Conservation (phyloP, 1,284 basidiomycete species). For the Somion occarium region DNA sequence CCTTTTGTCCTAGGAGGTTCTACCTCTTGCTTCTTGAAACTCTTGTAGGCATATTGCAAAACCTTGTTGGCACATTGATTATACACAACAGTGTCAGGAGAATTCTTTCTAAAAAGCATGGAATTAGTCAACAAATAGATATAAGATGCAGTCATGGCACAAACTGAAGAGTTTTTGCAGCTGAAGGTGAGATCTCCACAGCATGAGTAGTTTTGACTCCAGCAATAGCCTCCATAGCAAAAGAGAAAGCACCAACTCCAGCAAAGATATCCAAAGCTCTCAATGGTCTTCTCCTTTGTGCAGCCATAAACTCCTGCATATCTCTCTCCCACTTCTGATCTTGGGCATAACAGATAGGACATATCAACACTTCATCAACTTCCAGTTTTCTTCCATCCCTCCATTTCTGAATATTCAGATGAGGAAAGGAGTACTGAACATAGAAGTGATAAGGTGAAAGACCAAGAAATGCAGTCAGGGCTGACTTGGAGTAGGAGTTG, state of each 20-base stretch:
- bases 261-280: slow-evolving; percentile 59
- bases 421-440: slow-evolving; percentile 42
- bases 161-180: slow-evolving; percentile 58
- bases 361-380: slow-evolving; percentile 37
- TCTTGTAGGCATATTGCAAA: slow-evolving; percentile 49
- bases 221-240: slow-evolving; percentile 47
- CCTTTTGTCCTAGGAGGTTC: slow-evolving; percentile 32
- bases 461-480: slow-evolving; percentile 38
- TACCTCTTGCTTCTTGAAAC: slow-evolving; percentile 30
- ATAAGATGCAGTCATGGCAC: slow-evolving; percentile 16
- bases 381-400: slow-evolving; percentile 23
- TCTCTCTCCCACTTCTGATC: slow-evolving; percentile 26
- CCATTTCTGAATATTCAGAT: slow-evolving; percentile 38
- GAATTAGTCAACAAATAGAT: slow-evolving; percentile 3
- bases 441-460: slow-evolving; percentile 55
- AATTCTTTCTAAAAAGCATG: slow-evolving; percentile 36
- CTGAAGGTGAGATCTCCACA: slow-evolving; percentile 65
- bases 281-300: slow-evolving; percentile 29
- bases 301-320: slow-evolving; percentile 18
- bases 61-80: slow-evolving; percentile 62
- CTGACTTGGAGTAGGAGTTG: slow-evolving; percentile 17
- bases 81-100: slow-evolving; percentile 38
- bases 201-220: slow-evolving; percentile 57
- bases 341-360: slow-evolving; percentile 38
- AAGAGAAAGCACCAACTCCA: slow-evolving; percentile 60